Base-by-base conservation (phyloP, 192 early-diverging fungal species). In the Backusella luteola region DNA sequence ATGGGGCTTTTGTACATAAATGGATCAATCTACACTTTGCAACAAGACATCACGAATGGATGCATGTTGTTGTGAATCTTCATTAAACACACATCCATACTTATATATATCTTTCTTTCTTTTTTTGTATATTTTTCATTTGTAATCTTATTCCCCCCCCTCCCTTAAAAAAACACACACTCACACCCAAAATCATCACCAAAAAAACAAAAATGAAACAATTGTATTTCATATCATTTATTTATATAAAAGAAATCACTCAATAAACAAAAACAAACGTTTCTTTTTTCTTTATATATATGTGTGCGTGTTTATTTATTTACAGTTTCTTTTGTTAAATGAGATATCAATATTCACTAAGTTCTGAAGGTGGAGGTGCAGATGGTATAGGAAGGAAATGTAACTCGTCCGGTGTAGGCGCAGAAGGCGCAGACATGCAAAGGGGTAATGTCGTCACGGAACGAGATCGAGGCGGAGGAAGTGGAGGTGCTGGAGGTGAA, bases 1-100 rank as follows among this genome's bases (percentile, higher is more conserved):
- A 81, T 34, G 80, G 80, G 7, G 67, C 76, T 6, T 71, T 81
- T 63, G 80, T 81, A 46, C 76, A 81, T 73, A 81, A 81, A 74
- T 81, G 80, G 80, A 77, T 81, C 38, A 81, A 77, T 63, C 73
- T 68, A n/a, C 80, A 81, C 70, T 81, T 77, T 75, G 63, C 76
- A 17, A 59, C 67, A 42, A 73, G 72, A 38, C 80, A 81, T 15
- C 80, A 81, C 67, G 80, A 81, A 41, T 81, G 70, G 63, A 68
- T 77, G 52, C 80, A 81, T 59, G 72, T 77, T 21, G 80, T 81
- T 34, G 80, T 81, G 41, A 81, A 81, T 70, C 63, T 81, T 67
- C 76, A 81, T 49, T 73, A 71, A 63, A 56, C 6, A 56, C 4
- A 5, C 15, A 4, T 49, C 14, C 4, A 15, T 49, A 15, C 15